A percentile compares a stretch with the other conserved stretches of the same genome.
Evolutionary conservation across 345 rosid species (phyloP).

Genomic region (Geranium brycei): DNA sequence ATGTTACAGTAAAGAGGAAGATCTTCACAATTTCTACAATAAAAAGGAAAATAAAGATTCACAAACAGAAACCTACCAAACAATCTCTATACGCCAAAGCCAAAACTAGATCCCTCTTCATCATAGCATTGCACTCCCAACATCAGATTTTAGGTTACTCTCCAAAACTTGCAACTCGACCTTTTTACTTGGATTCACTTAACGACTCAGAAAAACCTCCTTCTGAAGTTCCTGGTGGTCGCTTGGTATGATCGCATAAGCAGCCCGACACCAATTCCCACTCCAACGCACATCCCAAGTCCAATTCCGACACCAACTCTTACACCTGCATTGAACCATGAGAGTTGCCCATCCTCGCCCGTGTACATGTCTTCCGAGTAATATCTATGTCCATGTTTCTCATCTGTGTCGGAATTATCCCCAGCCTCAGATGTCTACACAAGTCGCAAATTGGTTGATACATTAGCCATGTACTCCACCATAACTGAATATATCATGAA

Average conservation of each 20-base stretch:
- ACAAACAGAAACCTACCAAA: too few relatives aligned
- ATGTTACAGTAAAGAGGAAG: too few relatives aligned
- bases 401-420: conserved; percentile 42
- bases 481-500: too few relatives aligned
- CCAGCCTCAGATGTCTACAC: conserved; percentile 43
- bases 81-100: too few relatives aligned
- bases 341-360: conserved; percentile 76
- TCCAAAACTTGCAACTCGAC: too few relatives aligned
- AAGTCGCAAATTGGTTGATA: not conserved
- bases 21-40: too few relatives aligned
- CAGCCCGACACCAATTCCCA: conserved; percentile 87
- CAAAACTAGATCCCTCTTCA: too few relatives aligned
- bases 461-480: too few relatives aligned
- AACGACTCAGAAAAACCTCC: conserved; percentile 52
- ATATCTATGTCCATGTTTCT: conserved; percentile 35
- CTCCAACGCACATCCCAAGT: conserved; percentile 82
- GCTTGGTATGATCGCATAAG: conserved; percentile 92
- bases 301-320: conserved; percentile 96
- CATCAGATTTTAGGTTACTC: too few relatives aligned
- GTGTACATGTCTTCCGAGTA: conserved; percentile 52
- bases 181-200: too few relatives aligned
- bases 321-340: conserved; percentile 92
- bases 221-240: conserved; percentile 82
- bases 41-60: too few relatives aligned
- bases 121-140: too few relatives aligned